Evolutionary conservation across 305 asterid species (phyloP), one percentile per base, ranked within the genome.

Genomic region (Fraxinus greggii): DNA sequence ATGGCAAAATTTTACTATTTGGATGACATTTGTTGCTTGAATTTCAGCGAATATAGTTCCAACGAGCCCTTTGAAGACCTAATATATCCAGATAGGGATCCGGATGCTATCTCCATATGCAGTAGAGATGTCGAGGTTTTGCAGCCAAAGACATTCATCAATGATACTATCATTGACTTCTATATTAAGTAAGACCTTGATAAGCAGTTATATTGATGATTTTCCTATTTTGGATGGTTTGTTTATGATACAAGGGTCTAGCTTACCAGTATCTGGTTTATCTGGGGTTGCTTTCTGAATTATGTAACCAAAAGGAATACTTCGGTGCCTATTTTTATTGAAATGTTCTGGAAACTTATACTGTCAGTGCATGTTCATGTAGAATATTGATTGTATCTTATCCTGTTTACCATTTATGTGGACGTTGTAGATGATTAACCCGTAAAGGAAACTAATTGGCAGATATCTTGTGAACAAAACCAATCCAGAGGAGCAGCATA

Each of bases 151-250:
- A 90, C 92, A 72, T 96, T 96, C 84, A 89, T 96, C 91, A 96
- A 96, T 72, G 99, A 94, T 83, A 96, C 97, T 54, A 88, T 96
- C 67, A 88, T 96, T 82, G 98, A 96, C 89, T 94, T 96, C 85
- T 96, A 96, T 85, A 84, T 90, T 19, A 94, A 89, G 99, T 96
- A 88, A 88, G 95, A 63, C 23, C 40, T 29, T 15, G 9, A 65
- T 24, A 65, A 65, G 33, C 17, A 23, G 13, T 65, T 10, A 3
- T 23, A 26, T 65, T 63, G 72, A 63, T 24, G 19, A 65, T 74
- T 33, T 59, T 56, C 6, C 69, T 40, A 77, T 67, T 80, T 29
- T 21, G 38, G 9, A 72, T 80, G 72, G 54, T 31, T 63, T 82
- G 9, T 63, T 12, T 2, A 6, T 79, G 67, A 2, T 51, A 7